Percentiles rank a stretch among this genome's conserved stretches.
phyloP scores from a whole-genome alignment of 1,139 yeast species.

The Pneumocystis sp. region DNA sequence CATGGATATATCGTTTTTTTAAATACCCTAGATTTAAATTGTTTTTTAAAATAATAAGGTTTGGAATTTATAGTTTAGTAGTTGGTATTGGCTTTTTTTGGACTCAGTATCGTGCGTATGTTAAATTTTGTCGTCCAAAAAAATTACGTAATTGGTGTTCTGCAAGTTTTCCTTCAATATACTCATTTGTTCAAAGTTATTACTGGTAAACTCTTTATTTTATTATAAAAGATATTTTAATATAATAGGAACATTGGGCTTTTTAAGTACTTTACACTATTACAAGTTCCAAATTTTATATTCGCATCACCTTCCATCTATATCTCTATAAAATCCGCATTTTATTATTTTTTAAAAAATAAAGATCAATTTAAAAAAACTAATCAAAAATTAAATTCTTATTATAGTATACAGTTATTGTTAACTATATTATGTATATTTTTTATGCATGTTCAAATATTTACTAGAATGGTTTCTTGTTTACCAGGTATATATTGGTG shows the following conservation, averaged over 20 bases:
- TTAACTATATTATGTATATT: slow-evolving; percentile 6
- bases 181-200: slow-evolving; percentile 56
- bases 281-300: slow-evolving; percentile 71
- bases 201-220: slow-evolving; percentile 36
- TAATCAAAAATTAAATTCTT: neutral
- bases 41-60: slow-evolving; percentile 1
- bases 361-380: neutral
- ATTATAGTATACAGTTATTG: neutral
- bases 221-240: neutral
- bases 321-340: slow-evolving; percentile 18
- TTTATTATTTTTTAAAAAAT: neutral
- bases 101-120: slow-evolving; percentile 41
- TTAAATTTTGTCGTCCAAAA: slow-evolving; percentile 42
- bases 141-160: slow-evolving; percentile 56
- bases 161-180: slow-evolving; percentile 41
- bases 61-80: slow-evolving; percentile 19
- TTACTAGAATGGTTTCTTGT: slow-evolving; percentile 1
- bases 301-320: slow-evolving; percentile 55
- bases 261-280: slow-evolving; percentile 62
- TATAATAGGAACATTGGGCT: slow-evolving; percentile 49
- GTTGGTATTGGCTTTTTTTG: slow-evolving; percentile 34
- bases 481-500: slow-evolving; percentile 5
- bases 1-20: neutral
- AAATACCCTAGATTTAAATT: neutral
- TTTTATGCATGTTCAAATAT: slow-evolving; percentile 8